Evolutionary conservation across 2,329 filamentous ascomycete species (phyloP).

Genomic region (Didymella keratinophila): DNA sequence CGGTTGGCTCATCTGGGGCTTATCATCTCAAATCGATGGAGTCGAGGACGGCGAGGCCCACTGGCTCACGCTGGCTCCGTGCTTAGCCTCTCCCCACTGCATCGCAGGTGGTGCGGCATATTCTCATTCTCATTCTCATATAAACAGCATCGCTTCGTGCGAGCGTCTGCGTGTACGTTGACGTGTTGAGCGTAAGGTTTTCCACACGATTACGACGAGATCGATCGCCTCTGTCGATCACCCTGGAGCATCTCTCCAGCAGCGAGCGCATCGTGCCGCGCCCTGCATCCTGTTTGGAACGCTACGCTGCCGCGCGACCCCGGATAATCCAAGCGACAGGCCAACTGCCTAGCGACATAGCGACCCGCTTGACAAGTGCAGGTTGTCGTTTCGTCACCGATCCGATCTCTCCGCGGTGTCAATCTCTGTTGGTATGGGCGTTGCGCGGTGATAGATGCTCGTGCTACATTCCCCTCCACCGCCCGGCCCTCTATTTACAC

Average conservation of each 20-base stretch:
- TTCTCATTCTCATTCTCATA: constrained; percentile 14
- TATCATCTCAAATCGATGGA: constrained; percentile 14
- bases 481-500: constrained; percentile 13
- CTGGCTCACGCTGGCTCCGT: constrained; percentile 66
- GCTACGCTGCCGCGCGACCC: constrained; percentile 8
- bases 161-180: not conserved
- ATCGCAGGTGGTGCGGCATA: constrained; percentile 15
- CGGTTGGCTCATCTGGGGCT: constrained; percentile 14
- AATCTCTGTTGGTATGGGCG: constrained; percentile 21
- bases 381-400: constrained; percentile 22
- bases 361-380: constrained; percentile 13
- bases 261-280: constrained; percentile 20
- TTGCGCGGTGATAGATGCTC: constrained; percentile 35
- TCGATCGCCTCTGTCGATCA: constrained; percentile 21
- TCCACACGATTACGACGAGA: constrained; percentile 13
- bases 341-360: constrained; percentile 11
- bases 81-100: constrained; percentile 22
- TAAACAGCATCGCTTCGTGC: constrained; percentile 18
- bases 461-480: constrained; percentile 23
- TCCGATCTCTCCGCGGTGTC: constrained; percentile 22
- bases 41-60: constrained; percentile 44
- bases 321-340: constrained; percentile 11
- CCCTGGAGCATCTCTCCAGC: constrained; percentile 13
- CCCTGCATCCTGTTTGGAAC: constrained; percentile 13
- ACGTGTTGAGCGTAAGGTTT: constrained; percentile 10